Evolutionary conservation across 192 early-diverging fungal species (phyloP).

Genomic region (Mortierella hygrophila): DNA sequence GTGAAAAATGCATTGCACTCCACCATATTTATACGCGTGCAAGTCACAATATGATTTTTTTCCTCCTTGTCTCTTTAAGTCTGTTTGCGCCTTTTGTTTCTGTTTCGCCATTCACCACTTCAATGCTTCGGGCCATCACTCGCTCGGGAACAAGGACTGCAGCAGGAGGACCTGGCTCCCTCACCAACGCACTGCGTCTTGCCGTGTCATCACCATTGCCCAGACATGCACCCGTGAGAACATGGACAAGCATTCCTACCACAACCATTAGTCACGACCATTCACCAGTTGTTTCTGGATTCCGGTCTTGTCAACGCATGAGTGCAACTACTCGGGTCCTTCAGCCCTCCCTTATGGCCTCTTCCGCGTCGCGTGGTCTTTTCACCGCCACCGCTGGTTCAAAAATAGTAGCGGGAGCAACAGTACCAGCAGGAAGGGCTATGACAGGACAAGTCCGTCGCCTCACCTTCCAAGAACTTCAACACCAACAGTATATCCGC

Average conservation of each 20-base stretch:
- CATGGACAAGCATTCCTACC: neutral
- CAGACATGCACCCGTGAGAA: neutral
- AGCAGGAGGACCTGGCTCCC: neutral
- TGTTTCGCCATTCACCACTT: neutral
- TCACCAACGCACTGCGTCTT: neutral
- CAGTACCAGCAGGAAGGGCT: neutral
- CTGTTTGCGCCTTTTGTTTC: neutral
- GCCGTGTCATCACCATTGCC: too few relatives aligned
- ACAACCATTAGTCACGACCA: neutral
- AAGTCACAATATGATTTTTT: too few relatives aligned
- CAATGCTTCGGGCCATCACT: neutral
- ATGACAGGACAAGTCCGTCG: neutral
- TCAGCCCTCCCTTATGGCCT: neutral
- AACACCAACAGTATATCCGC: neutral
- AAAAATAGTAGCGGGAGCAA: neutral
- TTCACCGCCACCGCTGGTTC: neutral
- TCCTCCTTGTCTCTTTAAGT: neutral
- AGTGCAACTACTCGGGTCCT: neutral
- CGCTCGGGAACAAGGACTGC: neutral
- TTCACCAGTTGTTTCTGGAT: neutral
- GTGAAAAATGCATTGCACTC: neutral
- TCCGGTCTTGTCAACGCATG: neutral
- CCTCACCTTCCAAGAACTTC: neutral
- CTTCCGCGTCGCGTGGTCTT: neutral
- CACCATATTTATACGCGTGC: neutral